Evolutionary conservation across 2,329 filamentous ascomycete species (phyloP), one percentile per base, ranked within the genome.

Genomic region (Penicillium crustosum): DNA sequence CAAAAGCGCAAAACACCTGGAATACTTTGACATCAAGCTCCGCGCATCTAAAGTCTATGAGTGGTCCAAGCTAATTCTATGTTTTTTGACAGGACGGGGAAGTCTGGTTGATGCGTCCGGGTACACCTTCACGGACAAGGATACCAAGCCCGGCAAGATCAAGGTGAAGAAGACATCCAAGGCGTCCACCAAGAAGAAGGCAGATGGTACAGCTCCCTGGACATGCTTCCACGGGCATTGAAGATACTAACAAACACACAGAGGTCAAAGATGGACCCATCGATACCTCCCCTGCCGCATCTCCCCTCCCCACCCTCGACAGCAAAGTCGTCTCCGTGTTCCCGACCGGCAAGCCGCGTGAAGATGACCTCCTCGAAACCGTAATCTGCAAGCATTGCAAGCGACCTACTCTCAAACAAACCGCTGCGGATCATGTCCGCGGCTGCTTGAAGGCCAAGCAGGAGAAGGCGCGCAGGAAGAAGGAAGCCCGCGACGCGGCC

Each of bases 311-410:
- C 6, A 72, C 86, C 53, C 83, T 96, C 51, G 90, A 95, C 67
- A 87, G 92, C 59, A 85, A 81, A 60, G 86, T 90, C 15, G 85
- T 89, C 66, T 86, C 91, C 59, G 89, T 89, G 5, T 97, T 97
- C 74, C 82, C 86, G 4, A 93, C 88, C 47, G 91, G 91, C 61
- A 86, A 89, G 57, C 91, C 92, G 0, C 83, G 96, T 65, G 88
- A 92, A 68, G 92, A 92, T 66, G 93, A 96, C 69, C 82, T 81
- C 56, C 84, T 89, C 12, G 91, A 96, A 62, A 83, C 91, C 10
- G 87, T 94, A 50, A 83, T 89, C 65, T 99, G 93, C 82, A 97
- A 94, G 73, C 91, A 95, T 73, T 99, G 93, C 79, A 96, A 94
- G 77, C 93, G 95, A 68, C 89, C 89, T 51, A 85, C 96, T 13